Percentiles rank a stretch among this genome's conserved stretches.
Evolutionary conservation across 2,329 filamentous ascomycete genomes (phyloP).

Genomic region (Penicillium aurantiogriseum): DNA sequence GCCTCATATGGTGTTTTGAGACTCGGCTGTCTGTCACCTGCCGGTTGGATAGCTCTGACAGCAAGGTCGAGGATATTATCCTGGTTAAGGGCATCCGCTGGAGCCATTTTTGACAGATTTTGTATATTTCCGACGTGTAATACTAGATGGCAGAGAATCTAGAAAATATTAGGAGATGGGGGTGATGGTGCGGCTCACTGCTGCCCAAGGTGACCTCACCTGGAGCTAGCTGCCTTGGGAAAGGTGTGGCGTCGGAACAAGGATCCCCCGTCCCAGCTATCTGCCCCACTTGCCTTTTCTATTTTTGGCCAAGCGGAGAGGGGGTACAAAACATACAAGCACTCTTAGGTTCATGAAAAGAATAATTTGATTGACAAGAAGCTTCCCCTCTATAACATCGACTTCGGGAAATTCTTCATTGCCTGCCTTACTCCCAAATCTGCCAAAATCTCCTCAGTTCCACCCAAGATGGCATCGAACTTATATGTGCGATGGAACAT

Average conservation of each 20-base stretch:
- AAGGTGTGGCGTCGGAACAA: slow-evolving; percentile 7
- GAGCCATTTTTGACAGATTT: slow-evolving; percentile 9
- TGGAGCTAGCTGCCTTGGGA: not conserved
- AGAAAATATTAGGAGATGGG: not conserved
- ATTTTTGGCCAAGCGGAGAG: not conserved
- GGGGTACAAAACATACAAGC: not conserved
- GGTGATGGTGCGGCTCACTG: not conserved
- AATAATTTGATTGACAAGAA: not conserved
- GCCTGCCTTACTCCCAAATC: slow-evolving; percentile 82
- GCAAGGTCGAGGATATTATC: slow-evolving; percentile 35
- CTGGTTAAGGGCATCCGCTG: slow-evolving; percentile 26
- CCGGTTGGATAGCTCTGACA: slow-evolving; percentile 30
- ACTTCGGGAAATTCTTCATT: slow-evolving; percentile 79
- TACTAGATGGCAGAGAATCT: not conserved
- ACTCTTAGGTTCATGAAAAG: not conserved
- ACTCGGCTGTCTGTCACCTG: slow-evolving; percentile 26
- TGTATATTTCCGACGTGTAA: not conserved
- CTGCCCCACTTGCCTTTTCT: slow-evolving; percentile 5
- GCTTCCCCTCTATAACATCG: slow-evolving; percentile 61
- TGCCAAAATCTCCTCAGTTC: slow-evolving; percentile 77
- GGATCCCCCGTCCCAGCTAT: not conserved
- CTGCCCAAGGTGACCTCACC: slow-evolving; percentile 1
- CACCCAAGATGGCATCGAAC: slow-evolving; percentile 74
- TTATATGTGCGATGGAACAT: slow-evolving; percentile 84
- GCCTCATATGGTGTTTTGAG: slow-evolving; percentile 66